Evolutionary conservation across 495 filamentous ascomycete species (phyloP).

Genomic region (Baudoinia panamericana): DNA sequence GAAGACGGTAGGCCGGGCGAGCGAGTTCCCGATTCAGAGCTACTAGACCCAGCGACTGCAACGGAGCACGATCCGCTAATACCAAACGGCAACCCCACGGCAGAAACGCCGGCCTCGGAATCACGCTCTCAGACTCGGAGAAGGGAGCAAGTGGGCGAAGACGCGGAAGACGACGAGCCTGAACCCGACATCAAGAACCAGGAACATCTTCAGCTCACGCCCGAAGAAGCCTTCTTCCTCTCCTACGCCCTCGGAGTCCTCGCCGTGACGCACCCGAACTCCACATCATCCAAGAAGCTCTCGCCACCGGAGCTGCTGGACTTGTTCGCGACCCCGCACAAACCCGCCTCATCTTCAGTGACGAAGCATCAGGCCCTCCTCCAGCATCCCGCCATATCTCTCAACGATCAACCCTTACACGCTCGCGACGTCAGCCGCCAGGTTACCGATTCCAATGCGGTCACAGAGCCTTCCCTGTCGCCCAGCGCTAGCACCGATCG

Average conservation of each 20-base stretch:
- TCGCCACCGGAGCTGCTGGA: background rate
- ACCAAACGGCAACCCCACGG: background rate
- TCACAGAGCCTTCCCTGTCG: too few relatives aligned
- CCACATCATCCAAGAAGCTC: conserved; percentile 32
- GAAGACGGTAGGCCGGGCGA: background rate
- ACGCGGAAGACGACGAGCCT: background rate
- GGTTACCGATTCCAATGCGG: too few relatives aligned
- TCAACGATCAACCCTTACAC: conserved; percentile 2
- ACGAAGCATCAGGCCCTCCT: too few relatives aligned
- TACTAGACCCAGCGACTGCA: background rate
- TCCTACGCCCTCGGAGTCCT: conserved; percentile 71
- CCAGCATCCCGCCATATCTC: background rate
- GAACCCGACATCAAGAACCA: conserved; percentile 45
- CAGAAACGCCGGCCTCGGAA: too few relatives aligned
- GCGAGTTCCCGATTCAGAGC: background rate
- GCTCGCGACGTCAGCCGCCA: background rate
- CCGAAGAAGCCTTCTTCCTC: conserved; percentile 89
- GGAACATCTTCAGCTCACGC: conserved; percentile 81
- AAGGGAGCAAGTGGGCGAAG: background rate
- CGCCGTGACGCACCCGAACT: conserved; percentile 52
- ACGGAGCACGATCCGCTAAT: background rate
- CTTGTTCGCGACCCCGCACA: too few relatives aligned
- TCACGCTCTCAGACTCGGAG: too few relatives aligned
- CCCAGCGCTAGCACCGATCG: too few relatives aligned
- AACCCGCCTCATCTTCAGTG: conserved; percentile 32